Conservation (phyloP, 108 stramenopile species). For the Skeletonema potamos region DNA sequence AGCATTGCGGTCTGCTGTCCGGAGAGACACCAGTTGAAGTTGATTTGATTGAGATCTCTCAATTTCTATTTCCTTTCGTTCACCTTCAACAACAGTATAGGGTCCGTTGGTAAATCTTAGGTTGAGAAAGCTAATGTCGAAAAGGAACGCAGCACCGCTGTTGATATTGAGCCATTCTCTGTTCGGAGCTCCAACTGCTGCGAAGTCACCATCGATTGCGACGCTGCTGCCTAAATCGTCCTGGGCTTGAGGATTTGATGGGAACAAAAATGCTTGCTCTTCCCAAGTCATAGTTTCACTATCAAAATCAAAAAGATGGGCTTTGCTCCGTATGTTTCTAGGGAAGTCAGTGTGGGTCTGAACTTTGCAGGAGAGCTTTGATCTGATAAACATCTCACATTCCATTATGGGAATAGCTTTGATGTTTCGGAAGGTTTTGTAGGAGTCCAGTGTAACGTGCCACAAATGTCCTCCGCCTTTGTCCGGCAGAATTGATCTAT, state of each 20-base stretch:
- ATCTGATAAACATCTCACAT: slow-evolving; percentile 24
- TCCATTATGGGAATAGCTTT: slow-evolving; percentile 16
- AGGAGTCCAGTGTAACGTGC: slow-evolving; percentile 50
- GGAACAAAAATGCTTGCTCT: slow-evolving; percentile 66
- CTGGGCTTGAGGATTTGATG: slow-evolving; percentile 57
- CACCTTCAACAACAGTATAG: slow-evolving; percentile 59
- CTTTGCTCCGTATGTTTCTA: slow-evolving; percentile 48
- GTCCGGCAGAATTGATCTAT: slow-evolving; percentile 22
- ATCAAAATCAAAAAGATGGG: slow-evolving; percentile 61
- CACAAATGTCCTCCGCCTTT: slow-evolving; percentile 41
- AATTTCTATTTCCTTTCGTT: slow-evolving; percentile 22
- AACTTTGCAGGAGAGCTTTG: slow-evolving; percentile 30
- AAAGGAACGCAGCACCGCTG: slow-evolving; percentile 63
- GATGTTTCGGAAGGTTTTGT: slow-evolving; percentile 5
- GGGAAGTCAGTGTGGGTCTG: slow-evolving; percentile 13
- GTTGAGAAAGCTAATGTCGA: slow-evolving; percentile 52
- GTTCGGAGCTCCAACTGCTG: slow-evolving; percentile 71
- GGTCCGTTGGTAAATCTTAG: slow-evolving; percentile 36
- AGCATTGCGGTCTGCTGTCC: slow-evolving; percentile 54
- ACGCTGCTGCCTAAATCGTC: slow-evolving; percentile 57
- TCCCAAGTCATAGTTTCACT: slow-evolving; percentile 27
- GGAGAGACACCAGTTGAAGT: slow-evolving; percentile 26
- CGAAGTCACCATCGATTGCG: slow-evolving; percentile 41
- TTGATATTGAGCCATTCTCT: slow-evolving; percentile 60
- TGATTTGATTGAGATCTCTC: slow-evolving; percentile 3